Evolutionary conservation across 1,284 basidiomycete species (phyloP).

Genomic region (Sphagnurus paluster): DNA sequence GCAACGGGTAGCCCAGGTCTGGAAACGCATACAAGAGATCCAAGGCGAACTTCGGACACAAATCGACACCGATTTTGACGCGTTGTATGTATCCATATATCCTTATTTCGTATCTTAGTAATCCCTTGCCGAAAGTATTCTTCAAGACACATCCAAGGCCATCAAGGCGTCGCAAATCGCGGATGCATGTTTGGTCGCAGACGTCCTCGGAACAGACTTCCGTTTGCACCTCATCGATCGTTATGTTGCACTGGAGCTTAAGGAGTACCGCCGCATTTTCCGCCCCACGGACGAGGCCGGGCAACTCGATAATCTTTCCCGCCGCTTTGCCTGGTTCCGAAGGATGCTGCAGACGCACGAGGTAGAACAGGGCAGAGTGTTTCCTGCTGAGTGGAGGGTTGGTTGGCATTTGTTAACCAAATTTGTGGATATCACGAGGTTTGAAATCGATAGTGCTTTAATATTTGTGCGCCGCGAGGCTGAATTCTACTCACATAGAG

Average conservation of each 20-base stretch:
- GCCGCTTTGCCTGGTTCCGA: constrained; percentile 95
- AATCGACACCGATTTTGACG: constrained; percentile 87
- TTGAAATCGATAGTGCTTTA: constrained; percentile 15
- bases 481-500: constrained; percentile 40
- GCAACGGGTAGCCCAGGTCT: constrained; percentile 73
- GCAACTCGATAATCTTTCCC: constrained; percentile 92
- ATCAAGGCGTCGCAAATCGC: constrained; percentile 64
- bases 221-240: constrained; percentile 83
- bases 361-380: constrained; percentile 80
- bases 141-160: constrained; percentile 73
- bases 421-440: constrained; percentile 89
- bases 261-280: constrained; percentile 97
- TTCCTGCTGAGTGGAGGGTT: constrained; percentile 83
- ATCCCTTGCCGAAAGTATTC: constrained; percentile 52
- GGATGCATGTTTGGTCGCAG: constrained; percentile 83
- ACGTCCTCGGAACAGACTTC: constrained; percentile 84
- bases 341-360: constrained; percentile 90
- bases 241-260: constrained; percentile 88
- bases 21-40: constrained; percentile 76
- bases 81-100: constrained; percentile 61
- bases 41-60: constrained; percentile 76
- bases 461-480: not conserved
- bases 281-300: constrained; percentile 90
- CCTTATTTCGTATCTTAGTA: not conserved
- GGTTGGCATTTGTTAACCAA: constrained; percentile 78